Evolutionary conservation across 177 flowering plant species (phyloP), one percentile per base, ranked within the genome.

Genomic region (Telopea speciosissima): DNA sequence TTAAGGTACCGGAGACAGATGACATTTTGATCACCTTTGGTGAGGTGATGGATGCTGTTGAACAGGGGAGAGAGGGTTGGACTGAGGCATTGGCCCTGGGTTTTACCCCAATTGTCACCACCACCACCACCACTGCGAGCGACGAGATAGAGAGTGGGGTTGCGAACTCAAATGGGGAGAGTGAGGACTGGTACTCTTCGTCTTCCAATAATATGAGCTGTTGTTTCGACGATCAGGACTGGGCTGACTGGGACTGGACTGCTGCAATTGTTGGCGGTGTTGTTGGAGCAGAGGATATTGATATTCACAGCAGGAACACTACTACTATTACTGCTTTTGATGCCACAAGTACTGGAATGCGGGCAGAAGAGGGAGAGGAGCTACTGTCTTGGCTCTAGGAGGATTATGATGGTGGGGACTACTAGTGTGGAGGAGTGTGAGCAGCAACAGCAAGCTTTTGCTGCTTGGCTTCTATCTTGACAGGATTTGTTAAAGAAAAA

Each of bases 351-450:
- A 33, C 36, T 22, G 71, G 24, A 11, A 68, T 10, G 19, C 13
- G 54, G 65, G 72, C 40, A 70, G 76, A 79, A 26, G 83, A 73
- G 22, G 72, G 62, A 25, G 75, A 75, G 44, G 73, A 77, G 33
- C 42, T 67, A 52, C 44, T 78, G 60, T 64, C 75, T 40, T 79
- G 79, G 76, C 58, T 76, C 16, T 72, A 75, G 80, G 85, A 71
- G 44, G 66, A 56, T 68, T 69, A 66, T 25, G 60, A 74, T 52
- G 70, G 24, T 68, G 69, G 62, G 22, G 11, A 19, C 16, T 40
- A 21, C 31, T 28, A 28, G 31, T 28, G 31, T 6, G 17, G 16
- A 31, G 24, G 77, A 69, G 44, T 42, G 45, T 63, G 72, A 65
- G 22, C 65, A 63, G 26, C 65, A 69, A 40, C 25, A 65, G 58